phyloP scores from a whole-genome alignment of 306 rosid genomes.

The Alnus glutinosa region DNA sequence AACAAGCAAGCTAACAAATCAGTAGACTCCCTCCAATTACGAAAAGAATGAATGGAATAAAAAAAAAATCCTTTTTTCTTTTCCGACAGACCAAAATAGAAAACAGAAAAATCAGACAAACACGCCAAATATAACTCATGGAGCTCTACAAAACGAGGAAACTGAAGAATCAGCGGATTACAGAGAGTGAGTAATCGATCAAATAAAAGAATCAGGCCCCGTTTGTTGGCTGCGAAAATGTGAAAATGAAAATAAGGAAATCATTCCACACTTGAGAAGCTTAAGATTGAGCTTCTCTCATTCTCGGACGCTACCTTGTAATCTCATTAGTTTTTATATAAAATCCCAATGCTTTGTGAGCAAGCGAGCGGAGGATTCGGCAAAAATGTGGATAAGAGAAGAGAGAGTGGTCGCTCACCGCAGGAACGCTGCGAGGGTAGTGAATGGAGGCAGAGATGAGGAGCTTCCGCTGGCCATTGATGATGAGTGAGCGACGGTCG shows the following conservation, averaged over 20 bases:
- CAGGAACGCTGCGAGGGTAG: conserved; percentile 94
- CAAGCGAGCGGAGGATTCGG: neutral
- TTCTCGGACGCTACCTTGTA: too few relatives aligned
- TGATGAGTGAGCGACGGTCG: conserved; percentile 77
- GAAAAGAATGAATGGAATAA: neutral
- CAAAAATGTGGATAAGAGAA: neutral
- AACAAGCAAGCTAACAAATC: neutral
- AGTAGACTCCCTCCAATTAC: neutral
- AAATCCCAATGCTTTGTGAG: neutral
- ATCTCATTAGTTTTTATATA: neutral
- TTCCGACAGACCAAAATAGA: neutral
- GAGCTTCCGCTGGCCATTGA: conserved; percentile 73
- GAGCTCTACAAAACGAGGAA: neutral
- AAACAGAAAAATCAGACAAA: neutral
- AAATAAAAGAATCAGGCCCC: neutral
- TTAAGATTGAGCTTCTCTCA: neutral
- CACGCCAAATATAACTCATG: neutral
- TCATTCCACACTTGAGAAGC: too few relatives aligned
- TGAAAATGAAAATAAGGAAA: neutral
- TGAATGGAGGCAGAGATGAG: conserved; percentile 92
- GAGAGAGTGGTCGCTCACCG: conserved; percentile 36
- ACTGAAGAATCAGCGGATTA: neutral
- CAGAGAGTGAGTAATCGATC: neutral
- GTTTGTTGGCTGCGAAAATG: neutral
- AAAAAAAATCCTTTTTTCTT: neutral